These are phyloP conservation scores for Clarireedia homoeocarpa DNA, from an alignment of 2,329 filamentous ascomycete genomes.

Conservation along the genomic window DNA sequence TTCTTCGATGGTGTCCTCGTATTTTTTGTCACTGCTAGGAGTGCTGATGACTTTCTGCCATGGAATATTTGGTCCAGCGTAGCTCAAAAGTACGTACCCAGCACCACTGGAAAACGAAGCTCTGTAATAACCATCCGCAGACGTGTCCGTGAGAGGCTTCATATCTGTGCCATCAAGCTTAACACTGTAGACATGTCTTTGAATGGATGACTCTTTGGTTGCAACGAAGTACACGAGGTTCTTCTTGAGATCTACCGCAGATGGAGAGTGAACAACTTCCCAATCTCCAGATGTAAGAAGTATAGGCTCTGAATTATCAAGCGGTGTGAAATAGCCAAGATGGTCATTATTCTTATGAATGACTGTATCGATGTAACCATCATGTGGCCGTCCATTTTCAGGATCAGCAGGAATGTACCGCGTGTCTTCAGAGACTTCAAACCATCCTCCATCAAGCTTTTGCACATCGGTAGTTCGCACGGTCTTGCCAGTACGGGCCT, in stretches of 20 bases:
- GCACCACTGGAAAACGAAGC: constrained; percentile 78
- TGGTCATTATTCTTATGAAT: constrained; percentile 85
- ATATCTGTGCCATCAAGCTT: constrained; percentile 72
- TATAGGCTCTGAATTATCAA: constrained; percentile 74
- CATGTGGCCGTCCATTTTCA: constrained; percentile 62
- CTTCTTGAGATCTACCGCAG: constrained; percentile 73
- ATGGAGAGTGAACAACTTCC: constrained; percentile 84
- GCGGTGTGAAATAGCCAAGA: constrained; percentile 82
- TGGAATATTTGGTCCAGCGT: constrained; percentile 77
- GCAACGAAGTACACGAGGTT: constrained; percentile 88
- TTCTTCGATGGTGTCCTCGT: constrained; percentile 67
- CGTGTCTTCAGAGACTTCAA: constrained; percentile 84
- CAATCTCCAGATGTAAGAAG: constrained; percentile 83
- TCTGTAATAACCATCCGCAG: constrained; percentile 67
- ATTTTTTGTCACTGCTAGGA: constrained; percentile 55
- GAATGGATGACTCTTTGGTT: constrained; percentile 79
- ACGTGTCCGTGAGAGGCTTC: constrained; percentile 64
- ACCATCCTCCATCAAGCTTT: constrained; percentile 91
- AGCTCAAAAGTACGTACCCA: constrained; percentile 76
- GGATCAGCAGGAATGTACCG: constrained; percentile 80
- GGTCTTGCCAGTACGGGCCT: constrained; percentile 63
- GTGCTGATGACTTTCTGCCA: constrained; percentile 89
- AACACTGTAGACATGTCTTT: constrained; percentile 88
- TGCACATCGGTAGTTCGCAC: constrained; percentile 74
- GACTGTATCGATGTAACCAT: constrained; percentile 90